Conservation (phyloP, 2,329 filamentous ascomycete species). For the Pestalotiopsis fici region DNA sequence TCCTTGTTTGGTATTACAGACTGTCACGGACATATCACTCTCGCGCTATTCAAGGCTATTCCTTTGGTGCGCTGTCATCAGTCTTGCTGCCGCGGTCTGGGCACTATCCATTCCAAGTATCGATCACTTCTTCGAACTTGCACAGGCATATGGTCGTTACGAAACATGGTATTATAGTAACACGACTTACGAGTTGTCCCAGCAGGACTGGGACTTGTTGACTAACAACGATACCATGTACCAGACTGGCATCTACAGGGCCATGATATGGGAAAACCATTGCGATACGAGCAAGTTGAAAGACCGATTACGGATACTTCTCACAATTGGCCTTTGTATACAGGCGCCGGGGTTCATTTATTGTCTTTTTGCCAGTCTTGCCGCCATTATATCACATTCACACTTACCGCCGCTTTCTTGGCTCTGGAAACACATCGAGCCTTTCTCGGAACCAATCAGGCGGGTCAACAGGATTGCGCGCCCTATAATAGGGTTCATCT, state of each 20-base stretch:
- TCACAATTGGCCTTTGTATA: background rate
- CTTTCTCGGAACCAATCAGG: background rate
- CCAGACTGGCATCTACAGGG: background rate
- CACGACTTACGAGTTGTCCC: background rate
- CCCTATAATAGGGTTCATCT: background rate
- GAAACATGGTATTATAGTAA: background rate
- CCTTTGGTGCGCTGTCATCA: background rate
- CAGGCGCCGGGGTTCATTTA: background rate
- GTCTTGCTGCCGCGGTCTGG: background rate
- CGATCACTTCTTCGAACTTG: background rate
- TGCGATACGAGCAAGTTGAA: background rate
- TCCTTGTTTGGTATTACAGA: background rate
- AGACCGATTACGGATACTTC: background rate
- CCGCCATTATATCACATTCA: background rate
- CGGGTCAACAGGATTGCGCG: background rate
- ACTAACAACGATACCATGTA: background rate
- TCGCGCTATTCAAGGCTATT: background rate
- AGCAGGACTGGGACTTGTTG: background rate
- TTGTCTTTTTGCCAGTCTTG: background rate
- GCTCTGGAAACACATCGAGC: no score
- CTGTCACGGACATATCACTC: background rate
- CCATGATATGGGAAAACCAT: background rate
- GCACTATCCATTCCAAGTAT: background rate
- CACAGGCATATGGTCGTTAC: background rate
- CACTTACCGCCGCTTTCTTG: rapidly evolving